Base-by-base conservation (phyloP, 2,329 filamentous ascomycete species). In the Neofusicoccum parvum region DNA sequence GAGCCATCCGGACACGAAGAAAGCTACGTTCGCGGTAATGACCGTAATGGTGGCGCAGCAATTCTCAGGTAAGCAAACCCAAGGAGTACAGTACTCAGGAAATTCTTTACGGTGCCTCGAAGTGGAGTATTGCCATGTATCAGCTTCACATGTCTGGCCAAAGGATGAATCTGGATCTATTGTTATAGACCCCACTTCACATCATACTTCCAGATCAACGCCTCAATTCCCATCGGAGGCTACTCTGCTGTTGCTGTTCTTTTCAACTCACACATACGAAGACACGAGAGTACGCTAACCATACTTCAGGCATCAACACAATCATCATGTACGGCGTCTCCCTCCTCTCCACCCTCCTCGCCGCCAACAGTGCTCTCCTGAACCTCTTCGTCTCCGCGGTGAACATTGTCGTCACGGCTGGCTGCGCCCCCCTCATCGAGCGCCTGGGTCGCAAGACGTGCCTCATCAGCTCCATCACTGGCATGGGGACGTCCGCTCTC, bases 291-390 rank as follows among this genome's bases (percentile, higher is more conserved):
- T 46, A 36, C 36, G 32, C 36, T n/a, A 32, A 34, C 12, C 5
- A 6, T 7, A 36, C 14, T 10, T 14, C 51, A 72, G 73, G 92
- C 53, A 94, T 98, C 80, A 98, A 99, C 85, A 94, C 91, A 66
- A 94, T 98, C 74, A 91, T 98, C 79, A 97, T 99, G 94, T 99
- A 99, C 79, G 96, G 94, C 2, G 95, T 98, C 5, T 93, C 92
- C 0, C 87, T 99, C 1, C 86, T 99, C 14, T 88, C 90, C 37
- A 88, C 88, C 68, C 85, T 98, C 1, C 86, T 99, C 0, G 90
- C 92, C 3, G 87, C 92, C 53, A 92, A 89, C 68, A 94, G 94
- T 0, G 90, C 90, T 0, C 80, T 96, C 1, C 85, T 99, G 62
- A 96, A 94, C 64, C 94, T 98, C 67, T 80, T 91, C 64, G 93